These are phyloP conservation scores for Raphidocelis subcapitata DNA, from an alignment of 139 green algal species.

Conservation along the genomic window DNA sequence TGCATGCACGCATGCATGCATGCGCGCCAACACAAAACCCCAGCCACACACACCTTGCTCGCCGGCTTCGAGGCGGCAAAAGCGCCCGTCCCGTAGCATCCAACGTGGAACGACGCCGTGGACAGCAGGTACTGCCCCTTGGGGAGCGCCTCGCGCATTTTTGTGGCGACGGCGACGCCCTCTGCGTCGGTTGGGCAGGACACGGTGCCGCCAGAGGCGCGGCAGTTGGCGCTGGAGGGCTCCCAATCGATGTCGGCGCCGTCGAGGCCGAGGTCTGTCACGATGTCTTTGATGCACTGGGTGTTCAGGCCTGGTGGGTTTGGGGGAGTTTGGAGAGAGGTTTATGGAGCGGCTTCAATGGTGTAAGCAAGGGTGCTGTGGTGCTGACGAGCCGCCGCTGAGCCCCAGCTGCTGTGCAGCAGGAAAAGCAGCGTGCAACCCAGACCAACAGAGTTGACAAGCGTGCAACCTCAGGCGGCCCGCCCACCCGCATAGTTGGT, in stretches of 20 bases:
- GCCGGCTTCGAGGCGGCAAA: conserved; percentile 20
- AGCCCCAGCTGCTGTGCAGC: too few species aligned
- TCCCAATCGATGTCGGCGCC: conserved; percentile 41
- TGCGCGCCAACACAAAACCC: too few species aligned
- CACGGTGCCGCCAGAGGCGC: conserved; percentile 3
- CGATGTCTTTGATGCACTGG: conserved; percentile 36
- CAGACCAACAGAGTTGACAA: too few species aligned
- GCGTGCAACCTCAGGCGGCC: too few species aligned
- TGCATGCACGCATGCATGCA: too few species aligned
- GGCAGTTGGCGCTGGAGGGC: not conserved
- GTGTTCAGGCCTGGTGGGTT: conserved; percentile 3
- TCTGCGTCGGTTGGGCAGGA: conserved; percentile 40
- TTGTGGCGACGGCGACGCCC: conserved; percentile 8
- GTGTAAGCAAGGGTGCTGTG: too few species aligned
- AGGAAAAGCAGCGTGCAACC: too few species aligned
- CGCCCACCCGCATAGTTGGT: conserved; percentile 28
- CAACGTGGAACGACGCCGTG: conserved; percentile 37
- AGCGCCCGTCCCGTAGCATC: conserved; percentile 36
- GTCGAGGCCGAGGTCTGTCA: conserved; percentile 36
- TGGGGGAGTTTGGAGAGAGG: too few species aligned
- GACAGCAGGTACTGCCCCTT: conserved; percentile 34
- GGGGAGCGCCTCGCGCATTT: conserved; percentile 36
- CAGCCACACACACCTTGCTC: not conserved
- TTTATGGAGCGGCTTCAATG: too few species aligned
- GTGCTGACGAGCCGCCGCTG: too few species aligned